phyloP scores from a whole-genome alignment of 495 filamentous ascomycete genomes.

The Oidiodendron maius region DNA sequence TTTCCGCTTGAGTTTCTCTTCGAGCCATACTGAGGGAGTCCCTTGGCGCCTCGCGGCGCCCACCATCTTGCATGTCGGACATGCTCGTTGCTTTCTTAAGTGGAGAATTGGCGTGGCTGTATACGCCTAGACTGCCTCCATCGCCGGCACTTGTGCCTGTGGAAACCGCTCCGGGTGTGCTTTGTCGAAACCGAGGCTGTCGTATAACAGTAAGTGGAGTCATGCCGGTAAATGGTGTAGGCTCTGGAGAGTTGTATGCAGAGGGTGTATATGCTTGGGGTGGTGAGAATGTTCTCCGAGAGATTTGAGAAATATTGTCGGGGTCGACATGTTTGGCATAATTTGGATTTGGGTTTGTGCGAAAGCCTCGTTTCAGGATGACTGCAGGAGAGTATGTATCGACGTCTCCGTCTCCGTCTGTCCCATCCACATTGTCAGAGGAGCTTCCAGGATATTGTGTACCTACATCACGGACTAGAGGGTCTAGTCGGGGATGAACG shows the following conservation, averaged over 20 bases:
- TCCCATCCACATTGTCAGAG: slow-evolving; percentile 18
- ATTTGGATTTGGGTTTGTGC: slow-evolving; percentile 81
- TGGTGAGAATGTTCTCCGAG: slow-evolving; percentile 6
- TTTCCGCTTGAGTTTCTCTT: slow-evolving; percentile 29
- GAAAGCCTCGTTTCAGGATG: slow-evolving; percentile 73
- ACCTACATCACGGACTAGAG: slow-evolving; percentile 74
- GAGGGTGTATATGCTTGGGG: slow-evolving; percentile 10
- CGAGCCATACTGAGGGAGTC: slow-evolving; percentile 49
- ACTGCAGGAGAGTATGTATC: slow-evolving; percentile 67
- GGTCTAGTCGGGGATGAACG: slow-evolving; percentile 83
- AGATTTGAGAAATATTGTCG: slow-evolving; percentile 35
- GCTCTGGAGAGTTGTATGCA: slow-evolving; percentile 15
- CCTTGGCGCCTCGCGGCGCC: slow-evolving; percentile 30
- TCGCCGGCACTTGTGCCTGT: slow-evolving; percentile 30
- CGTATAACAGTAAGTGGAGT: slow-evolving; percentile 35
- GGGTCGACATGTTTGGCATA: slow-evolving; percentile 76
- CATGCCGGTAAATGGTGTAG: slow-evolving; percentile 17
- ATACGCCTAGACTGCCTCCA: slow-evolving; percentile 77
- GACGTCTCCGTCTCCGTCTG: slow-evolving; percentile 28
- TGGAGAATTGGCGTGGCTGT: slow-evolving; percentile 74
- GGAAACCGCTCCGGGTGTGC: slow-evolving; percentile 20
- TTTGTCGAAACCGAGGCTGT: slow-evolving; percentile 49
- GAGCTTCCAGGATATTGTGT: slow-evolving; percentile 51
- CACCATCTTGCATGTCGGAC: slow-evolving; percentile 31
- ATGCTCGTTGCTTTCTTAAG: slow-evolving; percentile 57